Conservation (phyloP, 2,329 filamentous ascomycete species). For the Aspergillus pseudoglaucus region DNA sequence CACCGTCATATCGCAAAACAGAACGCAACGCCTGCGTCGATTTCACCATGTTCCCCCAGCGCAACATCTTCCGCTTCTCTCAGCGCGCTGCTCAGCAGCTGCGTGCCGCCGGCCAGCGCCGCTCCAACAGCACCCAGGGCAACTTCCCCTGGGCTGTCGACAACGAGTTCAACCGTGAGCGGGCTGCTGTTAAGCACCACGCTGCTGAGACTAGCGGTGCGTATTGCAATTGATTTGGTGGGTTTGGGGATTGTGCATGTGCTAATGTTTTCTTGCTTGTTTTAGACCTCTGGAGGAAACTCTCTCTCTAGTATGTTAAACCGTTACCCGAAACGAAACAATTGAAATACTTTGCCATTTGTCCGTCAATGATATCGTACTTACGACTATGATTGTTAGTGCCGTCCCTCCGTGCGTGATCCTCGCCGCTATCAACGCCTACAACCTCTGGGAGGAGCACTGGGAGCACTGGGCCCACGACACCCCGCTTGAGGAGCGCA, state of each 20-base stretch:
- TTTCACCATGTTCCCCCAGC: constrained; percentile 58
- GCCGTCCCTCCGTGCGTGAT: constrained; percentile 66
- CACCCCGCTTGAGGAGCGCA: constrained; percentile 79
- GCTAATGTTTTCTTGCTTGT: constrained; percentile 20
- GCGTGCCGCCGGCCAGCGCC: constrained; percentile 59
- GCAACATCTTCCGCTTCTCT: constrained; percentile 54
- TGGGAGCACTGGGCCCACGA: constrained; percentile 92
- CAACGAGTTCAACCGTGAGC: constrained; percentile 91
- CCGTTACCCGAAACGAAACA: constrained; percentile 5
- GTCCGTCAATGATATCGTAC: constrained; percentile 4
- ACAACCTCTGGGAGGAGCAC: constrained; percentile 87
- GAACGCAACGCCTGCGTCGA: not conserved
- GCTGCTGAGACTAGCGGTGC: constrained; percentile 75
- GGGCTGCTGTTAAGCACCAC: constrained; percentile 83
- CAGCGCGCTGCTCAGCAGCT: constrained; percentile 52
- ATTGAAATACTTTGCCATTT: not conserved
- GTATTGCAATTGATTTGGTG: constrained; percentile 30
- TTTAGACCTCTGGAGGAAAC: constrained; percentile 87
- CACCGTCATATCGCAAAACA: constrained; percentile 8
- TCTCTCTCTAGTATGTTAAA: constrained; percentile 80
- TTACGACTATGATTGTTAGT: constrained; percentile 43
- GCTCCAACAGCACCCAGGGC: constrained; percentile 58
- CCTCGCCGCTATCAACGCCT: constrained; percentile 73
- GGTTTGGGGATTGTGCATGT: not conserved
- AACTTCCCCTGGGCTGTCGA: constrained; percentile 61